Evolutionary conservation across 2,329 filamentous ascomycete genomes (phyloP), one percentile per base, ranked within the genome.

Genomic region (Rhexocercosporidium sp.): DNA sequence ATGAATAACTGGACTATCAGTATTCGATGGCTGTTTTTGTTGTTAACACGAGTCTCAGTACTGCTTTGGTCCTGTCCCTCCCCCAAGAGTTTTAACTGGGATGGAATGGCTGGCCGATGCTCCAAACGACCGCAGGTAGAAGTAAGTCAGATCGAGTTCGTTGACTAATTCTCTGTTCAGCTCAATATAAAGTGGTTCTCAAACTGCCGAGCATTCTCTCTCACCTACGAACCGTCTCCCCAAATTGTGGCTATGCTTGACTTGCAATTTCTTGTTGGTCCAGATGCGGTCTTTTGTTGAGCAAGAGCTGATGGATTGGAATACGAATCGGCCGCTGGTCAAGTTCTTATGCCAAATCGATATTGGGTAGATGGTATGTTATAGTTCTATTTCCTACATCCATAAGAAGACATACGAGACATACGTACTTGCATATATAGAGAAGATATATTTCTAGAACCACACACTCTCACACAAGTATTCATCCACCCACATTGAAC

Each of bases 191-290:
- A 20, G 12, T 20, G 22, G 12, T 25, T 59, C 18, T 46, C 22
- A 39, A 8, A 37, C 9, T 25, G 31, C 18, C 53, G 53, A 39
- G 53, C 22, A 37, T 39, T 57, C 31, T 29, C 16, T 57, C 31
- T 29, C 16, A 51, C 47, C 22, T 51, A 25, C 22, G 25, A 54
- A 39, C 34, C 29, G 29, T 57, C 16, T 16, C 31, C 22, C 20
- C n/a, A 5, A 57, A 14, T 25, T 25, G 53, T 57, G 53, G 53
- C 53, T 57, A 57, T 57, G 53, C 34, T 57, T 57, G 53, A 20
- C 11, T 39, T 57, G 31, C 53, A 37, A 9, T 39, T 22, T 20
- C n/a, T 39, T 39, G 34, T 54, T 57, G 53, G 22, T 31, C 51
- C 27, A 54, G 27, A 53, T 34, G 51, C 27, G 9, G 51, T 31